Conservation (phyloP, 1,284 basidiomycete genomes). For the Malassezia globosa region DNA sequence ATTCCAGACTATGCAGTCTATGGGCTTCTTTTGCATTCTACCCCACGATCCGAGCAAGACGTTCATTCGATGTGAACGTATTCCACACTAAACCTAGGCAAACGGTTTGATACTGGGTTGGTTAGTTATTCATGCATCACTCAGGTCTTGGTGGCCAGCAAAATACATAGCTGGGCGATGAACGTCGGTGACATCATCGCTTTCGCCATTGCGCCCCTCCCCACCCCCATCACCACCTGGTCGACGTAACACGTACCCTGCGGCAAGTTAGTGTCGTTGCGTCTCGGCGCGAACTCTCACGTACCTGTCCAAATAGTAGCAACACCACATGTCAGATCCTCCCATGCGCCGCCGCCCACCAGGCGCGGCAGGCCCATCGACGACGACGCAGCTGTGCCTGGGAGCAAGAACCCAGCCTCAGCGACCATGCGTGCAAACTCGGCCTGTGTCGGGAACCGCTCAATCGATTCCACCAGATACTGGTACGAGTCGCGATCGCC, state of each 20-base stretch:
- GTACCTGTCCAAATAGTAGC: slow-evolving; percentile 44
- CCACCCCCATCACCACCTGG: too few species aligned
- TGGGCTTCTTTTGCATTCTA: slow-evolving; percentile 18
- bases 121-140: neutral
- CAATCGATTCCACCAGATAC: slow-evolving; percentile 94
- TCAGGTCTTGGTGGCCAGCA: too few species aligned
- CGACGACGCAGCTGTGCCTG: slow-evolving; percentile 32
- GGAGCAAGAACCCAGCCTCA: slow-evolving; percentile 48
- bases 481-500: slow-evolving; percentile 82
- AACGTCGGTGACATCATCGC: neutral
- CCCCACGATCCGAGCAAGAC: slow-evolving; percentile 18
- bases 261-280: too few species aligned
- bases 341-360: slow-evolving; percentile 35
- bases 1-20: slow-evolving; percentile 16
- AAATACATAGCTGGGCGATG: neutral
- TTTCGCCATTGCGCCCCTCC: too few species aligned
- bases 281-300: neutral
- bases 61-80: slow-evolving; percentile 15
- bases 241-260: slow-evolving; percentile 1
- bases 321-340: slow-evolving; percentile 42
- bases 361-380: slow-evolving; percentile 30
- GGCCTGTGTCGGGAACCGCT: slow-evolving; percentile 77
- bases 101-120: slow-evolving; percentile 18
- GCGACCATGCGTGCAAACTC: slow-evolving; percentile 73
- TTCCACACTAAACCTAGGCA: slow-evolving; percentile 15